Base-by-base conservation (phyloP, 176 grass and related monocot species). In the Hordeum vulgare region DNA sequence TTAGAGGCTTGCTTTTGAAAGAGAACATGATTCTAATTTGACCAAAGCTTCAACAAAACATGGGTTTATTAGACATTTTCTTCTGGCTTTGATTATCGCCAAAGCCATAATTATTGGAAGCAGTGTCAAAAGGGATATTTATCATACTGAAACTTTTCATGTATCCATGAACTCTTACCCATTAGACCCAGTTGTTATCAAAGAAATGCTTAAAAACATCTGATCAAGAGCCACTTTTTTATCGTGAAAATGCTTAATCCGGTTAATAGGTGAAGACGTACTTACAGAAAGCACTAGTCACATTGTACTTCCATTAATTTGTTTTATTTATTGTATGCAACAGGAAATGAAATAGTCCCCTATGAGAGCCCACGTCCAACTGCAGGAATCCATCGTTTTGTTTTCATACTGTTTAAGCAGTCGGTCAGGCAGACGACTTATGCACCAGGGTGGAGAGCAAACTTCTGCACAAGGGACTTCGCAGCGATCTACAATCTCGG, bases 381-480 rank as follows among this genome's bases (percentile, higher is more conserved):
- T 60, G 90, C 86, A 1, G 94, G 94, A 61, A 97, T 97, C 74
- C 94, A 97, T 71, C 88, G 94, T 14, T 94, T 97, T 14, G 94
- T 92, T 62, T 94, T 97, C 25, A 83, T 97, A 69, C 47, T 97
- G 45, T 97, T 97, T 81, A 91, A 83, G 34, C 94, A 94, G 74
- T 70, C 90, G 8, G 59, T 85, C 36, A 88, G 85, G 76, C 94
- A 97, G 66, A 87, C 90, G 1, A 90, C 90, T 24, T 84, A 92
- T 28, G 81, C 90, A 12, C 92, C 94, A 0, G 94, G 94, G 34
- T 97, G 94, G 94, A 77, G 94, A 34, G 61, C 84, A 27, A 97
- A 97, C 88, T 97, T 97, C 81, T 91, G 87, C 74, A 94, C 92
- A 3, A 92, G 86, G 69, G 94, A 94, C 61, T 97, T 97, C 15